Evolutionary conservation across 805 yeast genomes (phyloP).

Genomic region (Candida coquimbonensis): DNA sequence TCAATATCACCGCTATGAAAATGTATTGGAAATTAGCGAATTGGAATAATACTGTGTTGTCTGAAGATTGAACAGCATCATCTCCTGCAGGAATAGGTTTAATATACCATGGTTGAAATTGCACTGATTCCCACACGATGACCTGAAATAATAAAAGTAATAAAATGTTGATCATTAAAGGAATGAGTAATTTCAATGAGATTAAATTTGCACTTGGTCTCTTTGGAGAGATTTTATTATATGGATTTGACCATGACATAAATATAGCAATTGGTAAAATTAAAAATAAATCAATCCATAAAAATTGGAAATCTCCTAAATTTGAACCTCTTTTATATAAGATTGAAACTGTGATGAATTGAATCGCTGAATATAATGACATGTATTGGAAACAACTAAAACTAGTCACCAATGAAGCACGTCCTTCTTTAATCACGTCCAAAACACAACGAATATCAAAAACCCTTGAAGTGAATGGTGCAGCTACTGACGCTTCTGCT

Average conservation of each 20-base stretch:
- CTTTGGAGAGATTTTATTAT: constrained; percentile 46
- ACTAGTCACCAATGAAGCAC: constrained; percentile 91
- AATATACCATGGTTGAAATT: constrained; percentile 64
- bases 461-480: constrained; percentile 87
- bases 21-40: constrained; percentile 87
- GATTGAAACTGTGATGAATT: constrained; percentile 80
- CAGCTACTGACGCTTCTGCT: constrained; percentile 98
- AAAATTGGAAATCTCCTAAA: constrained; percentile 92
- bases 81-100: constrained; percentile 78
- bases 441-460: constrained; percentile 92
- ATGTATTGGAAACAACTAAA: constrained; percentile 96
- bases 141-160: constrained; percentile 61
- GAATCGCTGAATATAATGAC: constrained; percentile 96
- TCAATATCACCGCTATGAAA: constrained; percentile 71
- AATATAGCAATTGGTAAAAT: constrained; percentile 93
- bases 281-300: constrained; percentile 85
- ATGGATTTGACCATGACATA: constrained; percentile 96
- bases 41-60: constrained; percentile 79
- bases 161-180: constrained; percentile 72
- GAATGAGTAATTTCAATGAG: constrained; percentile 79
- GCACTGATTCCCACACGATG: constrained; percentile 54
- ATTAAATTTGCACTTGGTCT: constrained; percentile 93
- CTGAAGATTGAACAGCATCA: constrained; percentile 76
- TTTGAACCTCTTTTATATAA: constrained; percentile 85
- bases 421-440: constrained; percentile 87